Conservation (phyloP, 495 filamentous ascomycete genomes). For the Aspergillus wentii region DNA sequence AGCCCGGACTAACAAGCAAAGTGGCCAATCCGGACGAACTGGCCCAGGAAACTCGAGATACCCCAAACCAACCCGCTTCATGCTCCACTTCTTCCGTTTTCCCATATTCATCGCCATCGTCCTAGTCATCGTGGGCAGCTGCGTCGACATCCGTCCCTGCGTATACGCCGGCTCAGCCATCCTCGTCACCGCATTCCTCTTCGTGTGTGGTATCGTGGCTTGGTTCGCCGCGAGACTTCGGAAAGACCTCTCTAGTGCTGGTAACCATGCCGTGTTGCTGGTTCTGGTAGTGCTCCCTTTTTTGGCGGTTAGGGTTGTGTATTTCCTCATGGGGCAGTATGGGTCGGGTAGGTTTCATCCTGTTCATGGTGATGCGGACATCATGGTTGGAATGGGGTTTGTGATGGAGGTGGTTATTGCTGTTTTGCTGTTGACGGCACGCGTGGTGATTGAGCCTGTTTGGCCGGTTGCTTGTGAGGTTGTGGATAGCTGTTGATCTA, state of each 20-base stretch:
- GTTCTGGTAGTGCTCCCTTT: slow-evolving; percentile 19
- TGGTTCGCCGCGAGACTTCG: slow-evolving; percentile 20
- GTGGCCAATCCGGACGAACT: slow-evolving; percentile 26
- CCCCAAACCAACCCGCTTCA: slow-evolving; percentile 21
- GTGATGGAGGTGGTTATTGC: slow-evolving; percentile 28
- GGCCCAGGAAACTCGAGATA: slow-evolving; percentile 28
- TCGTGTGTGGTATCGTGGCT: slow-evolving; percentile 18
- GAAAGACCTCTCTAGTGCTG: slow-evolving; percentile 15
- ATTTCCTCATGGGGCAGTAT: slow-evolving; percentile 21
- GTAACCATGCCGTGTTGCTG: slow-evolving; percentile 18
- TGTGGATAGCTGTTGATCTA: no score
- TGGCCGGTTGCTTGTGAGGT: slow-evolving; percentile 2
- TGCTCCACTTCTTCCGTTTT: slow-evolving; percentile 23
- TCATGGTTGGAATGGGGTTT: slow-evolving; percentile 23
- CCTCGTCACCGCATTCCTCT: slow-evolving; percentile 21
- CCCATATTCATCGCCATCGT: slow-evolving; percentile 21
- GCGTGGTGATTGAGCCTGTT: slow-evolving; percentile 21
- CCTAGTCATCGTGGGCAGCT: slow-evolving; percentile 20
- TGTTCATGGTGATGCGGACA: slow-evolving; percentile 13
- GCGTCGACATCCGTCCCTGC: slow-evolving; percentile 13
- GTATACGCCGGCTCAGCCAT: slow-evolving; percentile 18
- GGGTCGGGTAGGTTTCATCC: slow-evolving; percentile 20
- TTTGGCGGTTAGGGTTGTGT: slow-evolving; percentile 18
- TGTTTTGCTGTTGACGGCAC: slow-evolving; percentile 15
- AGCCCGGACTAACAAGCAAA: slow-evolving; percentile 5